phyloP scores from a whole-genome alignment of 441 rosid species.

The Adansonia grandidieri region DNA sequence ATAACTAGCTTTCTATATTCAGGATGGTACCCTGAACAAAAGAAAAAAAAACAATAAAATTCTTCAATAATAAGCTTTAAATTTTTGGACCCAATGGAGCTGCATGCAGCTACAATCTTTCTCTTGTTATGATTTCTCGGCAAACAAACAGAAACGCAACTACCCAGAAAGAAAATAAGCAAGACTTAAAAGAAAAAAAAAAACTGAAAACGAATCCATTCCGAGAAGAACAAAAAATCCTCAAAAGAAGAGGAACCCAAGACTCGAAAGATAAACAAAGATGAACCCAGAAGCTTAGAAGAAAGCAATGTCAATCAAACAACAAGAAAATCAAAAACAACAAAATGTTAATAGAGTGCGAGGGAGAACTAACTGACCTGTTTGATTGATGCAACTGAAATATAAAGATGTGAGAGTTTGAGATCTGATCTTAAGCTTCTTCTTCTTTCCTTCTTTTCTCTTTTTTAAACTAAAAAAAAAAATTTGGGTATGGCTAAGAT shows the following conservation, averaged over 20 bases:
- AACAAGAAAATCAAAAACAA: not conserved
- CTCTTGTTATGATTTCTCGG: slow-evolving; percentile 18
- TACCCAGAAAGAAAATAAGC: not conserved
- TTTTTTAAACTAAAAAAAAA: too few species aligned
- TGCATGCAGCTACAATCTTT: not conserved
- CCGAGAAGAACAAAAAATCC: not conserved
- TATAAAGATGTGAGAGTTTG: not conserved
- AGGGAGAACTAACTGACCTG: not conserved
- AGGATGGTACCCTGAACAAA: not conserved
- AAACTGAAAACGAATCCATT: not conserved
- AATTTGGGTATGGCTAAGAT: too few species aligned
- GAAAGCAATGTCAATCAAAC: not conserved
- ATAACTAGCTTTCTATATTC: not conserved
- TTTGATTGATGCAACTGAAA: not conserved
- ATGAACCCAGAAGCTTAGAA: not conserved
- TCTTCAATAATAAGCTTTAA: not conserved
- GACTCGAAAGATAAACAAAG: not conserved
- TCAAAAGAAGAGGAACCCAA: not conserved
- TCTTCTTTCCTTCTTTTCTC: too few species aligned
- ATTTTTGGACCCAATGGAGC: not conserved
- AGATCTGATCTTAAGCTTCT: not conserved
- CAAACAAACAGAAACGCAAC: slow-evolving; percentile 27
- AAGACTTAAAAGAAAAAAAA: not conserved
- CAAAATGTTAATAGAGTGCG: not conserved
- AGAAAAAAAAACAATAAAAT: not conserved